Evolutionary conservation across 371 early-diverging fungal species (phyloP).

Genomic region (Mucor plumbeus): DNA sequence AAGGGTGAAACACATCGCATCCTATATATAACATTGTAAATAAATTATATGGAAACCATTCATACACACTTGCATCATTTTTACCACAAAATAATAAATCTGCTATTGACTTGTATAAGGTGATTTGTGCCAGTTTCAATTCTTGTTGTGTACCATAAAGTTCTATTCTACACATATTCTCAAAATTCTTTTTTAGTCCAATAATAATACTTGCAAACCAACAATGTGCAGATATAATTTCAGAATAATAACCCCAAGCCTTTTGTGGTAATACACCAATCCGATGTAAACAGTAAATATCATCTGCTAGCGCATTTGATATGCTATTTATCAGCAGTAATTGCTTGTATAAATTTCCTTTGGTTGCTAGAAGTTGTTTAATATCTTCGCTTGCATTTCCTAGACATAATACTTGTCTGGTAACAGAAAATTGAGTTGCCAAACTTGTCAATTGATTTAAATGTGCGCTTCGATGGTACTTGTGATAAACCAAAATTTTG

Average conservation of each 20-base stretch:
- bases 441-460: slow-evolving; percentile 50
- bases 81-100: slow-evolving; percentile 69
- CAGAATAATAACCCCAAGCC: slow-evolving; percentile 46
- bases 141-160: neutral
- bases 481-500: slow-evolving; percentile 59
- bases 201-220: slow-evolving; percentile 61
- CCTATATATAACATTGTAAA: slow-evolving; percentile 38
- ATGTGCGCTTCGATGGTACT: slow-evolving; percentile 25
- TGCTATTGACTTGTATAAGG: slow-evolving; percentile 51
- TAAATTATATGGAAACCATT: neutral
- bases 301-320: slow-evolving; percentile 72
- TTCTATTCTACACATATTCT: neutral
- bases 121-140: slow-evolving; percentile 48
- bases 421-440: slow-evolving; percentile 69
- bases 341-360: neutral
- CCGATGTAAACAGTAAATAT: slow-evolving; percentile 70
- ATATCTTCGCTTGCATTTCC: slow-evolving; percentile 68
- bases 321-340: slow-evolving; percentile 39
- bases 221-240: slow-evolving; percentile 53
- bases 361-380: slow-evolving; percentile 6
- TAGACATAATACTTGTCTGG: slow-evolving; percentile 75
- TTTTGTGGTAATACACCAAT: slow-evolving; percentile 60
- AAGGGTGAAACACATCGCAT: slow-evolving; percentile 67
- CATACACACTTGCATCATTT: slow-evolving; percentile 14
- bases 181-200: slow-evolving; percentile 30